Percentiles rank a stretch among this genome's conserved stretches.
These are phyloP conservation scores for Penicillium riverlandense DNA, from an alignment of 495 filamentous ascomycete species.

Conservation along the genomic window DNA sequence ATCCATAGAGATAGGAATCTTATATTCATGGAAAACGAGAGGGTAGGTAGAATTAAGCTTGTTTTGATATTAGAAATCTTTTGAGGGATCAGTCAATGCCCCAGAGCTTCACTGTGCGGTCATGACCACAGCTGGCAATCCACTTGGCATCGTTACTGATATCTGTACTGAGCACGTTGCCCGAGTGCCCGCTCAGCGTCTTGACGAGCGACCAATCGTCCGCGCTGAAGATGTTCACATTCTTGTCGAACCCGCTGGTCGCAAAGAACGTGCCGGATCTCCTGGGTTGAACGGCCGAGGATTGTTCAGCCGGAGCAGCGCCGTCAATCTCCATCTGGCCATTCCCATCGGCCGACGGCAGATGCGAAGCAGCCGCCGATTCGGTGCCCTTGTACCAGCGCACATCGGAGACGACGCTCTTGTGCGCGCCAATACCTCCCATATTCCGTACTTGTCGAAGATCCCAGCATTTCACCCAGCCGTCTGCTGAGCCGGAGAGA, in stretches of 20 bases:
- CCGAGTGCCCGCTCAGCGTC: constrained; percentile 80
- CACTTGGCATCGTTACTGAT: constrained; percentile 77
- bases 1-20: neutral
- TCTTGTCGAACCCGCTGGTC: constrained; percentile 86
- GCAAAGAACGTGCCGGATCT: constrained; percentile 86
- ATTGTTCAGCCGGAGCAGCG: constrained; percentile 6
- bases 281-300: constrained; percentile 35
- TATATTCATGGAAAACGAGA: neutral
- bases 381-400: constrained; percentile 88
- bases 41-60: no score
- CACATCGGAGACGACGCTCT: constrained; percentile 83
- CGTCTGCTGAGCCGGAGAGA: constrained; percentile 84
- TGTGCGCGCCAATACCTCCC: constrained; percentile 85
- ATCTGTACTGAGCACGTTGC: constrained; percentile 85
- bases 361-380: constrained; percentile 44
- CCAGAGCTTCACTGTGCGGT: constrained; percentile 95
- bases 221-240: constrained; percentile 89
- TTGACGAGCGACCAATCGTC: constrained; percentile 94
- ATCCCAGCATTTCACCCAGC: constrained; percentile 98
- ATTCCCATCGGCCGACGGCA: constrained; percentile 49
- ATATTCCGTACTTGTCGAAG: constrained; percentile 76
- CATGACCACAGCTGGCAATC: constrained; percentile 89
- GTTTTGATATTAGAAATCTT: neutral
- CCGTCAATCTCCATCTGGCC: constrained; percentile 54
- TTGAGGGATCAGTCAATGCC: constrained; percentile 61